Percentiles rank a stretch among this genome's conserved stretches.
These are phyloP conservation scores for Colletotrichum sp. DNA, from an alignment of 2,329 filamentous ascomycete genomes.

Conservation along the genomic window DNA sequence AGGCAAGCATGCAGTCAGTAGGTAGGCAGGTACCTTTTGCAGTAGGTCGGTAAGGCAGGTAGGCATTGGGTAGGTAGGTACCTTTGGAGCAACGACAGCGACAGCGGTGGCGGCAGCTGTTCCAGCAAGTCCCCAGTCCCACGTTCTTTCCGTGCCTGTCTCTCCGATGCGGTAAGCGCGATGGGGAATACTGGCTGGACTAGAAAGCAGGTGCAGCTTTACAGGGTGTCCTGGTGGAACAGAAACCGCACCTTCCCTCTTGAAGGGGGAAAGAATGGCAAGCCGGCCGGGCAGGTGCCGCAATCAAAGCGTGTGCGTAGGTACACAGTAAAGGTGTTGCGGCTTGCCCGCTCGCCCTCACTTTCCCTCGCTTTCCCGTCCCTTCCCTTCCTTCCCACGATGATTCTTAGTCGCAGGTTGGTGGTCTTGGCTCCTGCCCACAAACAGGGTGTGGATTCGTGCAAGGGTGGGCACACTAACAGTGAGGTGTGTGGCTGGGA, in stretches of 20 bases:
- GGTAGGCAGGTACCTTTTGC: not conserved
- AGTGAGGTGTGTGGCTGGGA: conserved; percentile 10
- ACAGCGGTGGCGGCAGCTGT: not conserved
- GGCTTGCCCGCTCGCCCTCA: not conserved
- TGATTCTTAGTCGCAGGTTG: conserved; percentile 11
- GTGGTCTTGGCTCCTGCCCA: conserved; percentile 14
- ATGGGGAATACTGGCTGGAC: not conserved
- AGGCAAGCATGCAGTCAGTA: not conserved
- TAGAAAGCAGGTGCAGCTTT: not conserved
- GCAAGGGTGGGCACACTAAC: not conserved
- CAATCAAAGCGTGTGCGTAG: not conserved
- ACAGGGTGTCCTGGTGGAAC: conserved; percentile 18
- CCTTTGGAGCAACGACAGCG: not conserved
- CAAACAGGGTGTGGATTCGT: not conserved
- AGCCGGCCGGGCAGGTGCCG: not conserved
- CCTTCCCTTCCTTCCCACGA: not conserved
- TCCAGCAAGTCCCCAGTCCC: not conserved
- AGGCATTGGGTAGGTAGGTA: not conserved
- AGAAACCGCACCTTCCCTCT: conserved; percentile 20
- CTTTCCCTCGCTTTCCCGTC: not conserved
- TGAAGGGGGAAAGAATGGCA: not conserved
- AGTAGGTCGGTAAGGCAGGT: not conserved
- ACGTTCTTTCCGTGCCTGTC: not conserved
- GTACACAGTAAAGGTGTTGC: not conserved
- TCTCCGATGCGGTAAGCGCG: conserved; percentile 1